Evolutionary conservation across 805 yeast species (phyloP), one percentile per base, ranked within the genome.

Genomic region (Ogataea degrootiae): DNA sequence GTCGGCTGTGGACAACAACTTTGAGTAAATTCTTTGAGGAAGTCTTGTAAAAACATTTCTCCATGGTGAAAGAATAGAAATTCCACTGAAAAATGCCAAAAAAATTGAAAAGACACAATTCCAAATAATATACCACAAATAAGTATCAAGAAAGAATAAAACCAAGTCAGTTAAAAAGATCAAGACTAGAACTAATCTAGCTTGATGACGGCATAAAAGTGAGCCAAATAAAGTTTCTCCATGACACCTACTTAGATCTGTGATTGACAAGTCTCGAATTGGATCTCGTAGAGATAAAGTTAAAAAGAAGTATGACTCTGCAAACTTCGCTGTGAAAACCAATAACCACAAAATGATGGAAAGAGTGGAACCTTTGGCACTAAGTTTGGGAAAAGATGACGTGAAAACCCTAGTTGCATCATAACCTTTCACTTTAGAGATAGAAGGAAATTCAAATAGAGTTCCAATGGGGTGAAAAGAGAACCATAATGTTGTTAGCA

Each of bases 21-120:
- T 77, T 2, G 79, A 71, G 48, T 71, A 70, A 2, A 78, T 75
- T 46, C 83, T 58, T 48, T 71, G 72, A 1, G 83, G 83, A 8
- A 78, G 59, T 35, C 79, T 60, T 9, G 77, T 70, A 57, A 74
- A 77, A 7, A 77, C 71, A 58, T 77, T 77, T 56, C 79, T 70
- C 83, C 83, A 77, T 1, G 82, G 83, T 5, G 83, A 75, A 65
- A 80, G 65, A 21, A 77, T 71, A 2, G 82, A 76, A 23, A 76
- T 72, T 2, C 83, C 83, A 53, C 75, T 71, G 44, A 72, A 70
- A 55, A 76, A 73, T 1, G 82, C 75, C 16, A 78, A 58, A 14
- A 71, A 63, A 12, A 77, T 69, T 1, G 82, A 77, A 46, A 76
- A 72, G 0, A 73, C 52, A 17, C 82, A 74, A 46, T 76, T 78